phyloP scores from a whole-genome alignment of 176 grass and related monocot genomes.

The Carex myosuroides region DNA sequence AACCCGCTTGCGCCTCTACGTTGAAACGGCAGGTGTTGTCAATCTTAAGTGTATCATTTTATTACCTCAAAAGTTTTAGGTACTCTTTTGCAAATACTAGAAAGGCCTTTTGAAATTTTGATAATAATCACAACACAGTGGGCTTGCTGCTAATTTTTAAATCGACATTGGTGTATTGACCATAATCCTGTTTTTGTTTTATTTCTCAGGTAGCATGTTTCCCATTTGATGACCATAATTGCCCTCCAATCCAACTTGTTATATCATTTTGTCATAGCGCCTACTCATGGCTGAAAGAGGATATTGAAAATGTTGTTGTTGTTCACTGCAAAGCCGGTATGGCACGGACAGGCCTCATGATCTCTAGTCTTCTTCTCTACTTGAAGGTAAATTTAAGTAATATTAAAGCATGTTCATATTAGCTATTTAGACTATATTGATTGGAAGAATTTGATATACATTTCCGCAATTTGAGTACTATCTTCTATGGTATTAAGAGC shows the following conservation, averaged over 20 bases:
- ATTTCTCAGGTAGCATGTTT: slow-evolving; percentile 83
- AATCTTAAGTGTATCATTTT: background rate
- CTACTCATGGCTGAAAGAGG: slow-evolving; percentile 98
- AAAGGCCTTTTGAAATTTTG: background rate
- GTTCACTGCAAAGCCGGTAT: slow-evolving; percentile 99
- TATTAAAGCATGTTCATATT: background rate
- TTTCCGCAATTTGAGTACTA: slow-evolving; percentile 12
- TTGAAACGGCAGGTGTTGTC: background rate
- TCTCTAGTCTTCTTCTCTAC: slow-evolving; percentile 87
- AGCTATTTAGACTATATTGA: background rate
- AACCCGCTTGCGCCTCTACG: no score
- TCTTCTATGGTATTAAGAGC: background rate
- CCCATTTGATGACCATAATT: slow-evolving; percentile 98
- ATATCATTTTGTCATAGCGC: slow-evolving; percentile 98
- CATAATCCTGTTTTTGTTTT: background rate
- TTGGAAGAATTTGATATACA: slow-evolving; percentile 8
- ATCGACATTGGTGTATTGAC: background rate
- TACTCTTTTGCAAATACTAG: background rate
- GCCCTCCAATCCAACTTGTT: slow-evolving; percentile 89
- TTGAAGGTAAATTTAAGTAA: slow-evolving; percentile 60
- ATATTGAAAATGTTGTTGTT: slow-evolving; percentile 98
- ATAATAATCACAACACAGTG: background rate
- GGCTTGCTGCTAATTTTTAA: background rate
- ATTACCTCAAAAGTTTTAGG: background rate
- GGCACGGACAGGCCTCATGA: slow-evolving; percentile 96